Base-by-base conservation (phyloP, 1,284 basidiomycete species). In the Puccinia coronata region DNA sequence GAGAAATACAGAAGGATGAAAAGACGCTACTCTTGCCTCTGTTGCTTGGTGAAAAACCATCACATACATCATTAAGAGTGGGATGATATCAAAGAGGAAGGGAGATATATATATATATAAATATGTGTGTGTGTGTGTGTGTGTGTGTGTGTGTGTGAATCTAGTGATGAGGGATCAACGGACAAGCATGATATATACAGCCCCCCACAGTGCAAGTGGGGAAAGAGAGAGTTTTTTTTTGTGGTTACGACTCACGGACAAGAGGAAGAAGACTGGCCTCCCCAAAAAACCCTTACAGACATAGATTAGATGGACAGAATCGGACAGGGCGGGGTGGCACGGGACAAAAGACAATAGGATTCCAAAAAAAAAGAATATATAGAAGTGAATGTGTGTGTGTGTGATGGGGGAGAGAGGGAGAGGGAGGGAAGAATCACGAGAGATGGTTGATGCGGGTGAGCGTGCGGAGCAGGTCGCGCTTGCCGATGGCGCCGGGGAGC, bases 141-240 rank as follows among this genome's bases (percentile, higher is more conserved):
- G n/a, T n/a, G n/a, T n/a, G n/a, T 61, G 31, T 12, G 59, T 61
- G 59, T 36, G 31, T 36, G 36, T 34, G 31, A 4, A 20, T 61
- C 6, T 61, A 16, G 34, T 61, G 59, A 61, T 61, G 34, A 36
- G 20, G 39, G 20, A n/a, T 39, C 61, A 70, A 51, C 41, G 12
- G 67, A 63, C 18, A 9, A 63, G n/a, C n/a, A 69, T 69, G 18
- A 28, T 49, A 49, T 47, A 34, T 34, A 39, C 39, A 51, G 34
- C 36, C 11, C 41, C 36, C n/a, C 31, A 25, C 28, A 70, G 67
- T 63, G 39, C 61, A 63, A 70, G 49, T 70, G 43, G 43, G 31
- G 47, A 23, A n/a, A n/a, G n/a, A n/a, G n/a, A 16, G 23, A 39
- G 25, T 49, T 39, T 43, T 70, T 49, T 51, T 34, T 63, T 31